These are phyloP conservation scores for Gossypium anomalum DNA, from an alignment of 345 rosid genomes.

Conservation along the genomic window DNA sequence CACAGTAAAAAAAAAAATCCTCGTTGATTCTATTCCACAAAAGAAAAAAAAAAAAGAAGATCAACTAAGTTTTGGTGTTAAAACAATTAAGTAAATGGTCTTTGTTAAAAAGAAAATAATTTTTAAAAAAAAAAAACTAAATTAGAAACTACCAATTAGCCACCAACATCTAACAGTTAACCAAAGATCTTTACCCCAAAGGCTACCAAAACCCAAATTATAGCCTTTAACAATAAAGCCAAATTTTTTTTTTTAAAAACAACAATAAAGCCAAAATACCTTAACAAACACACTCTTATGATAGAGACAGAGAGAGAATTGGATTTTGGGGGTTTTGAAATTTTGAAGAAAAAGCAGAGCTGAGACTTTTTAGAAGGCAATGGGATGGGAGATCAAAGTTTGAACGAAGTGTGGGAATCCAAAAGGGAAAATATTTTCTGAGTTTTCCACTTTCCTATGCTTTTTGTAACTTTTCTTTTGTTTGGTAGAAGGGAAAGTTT, in stretches of 20 bases:
- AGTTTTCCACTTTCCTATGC: slow-evolving; percentile 34
- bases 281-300: background rate
- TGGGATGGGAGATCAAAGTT: slow-evolving; percentile 21
- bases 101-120: background rate
- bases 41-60: background rate
- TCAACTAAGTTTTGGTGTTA: background rate
- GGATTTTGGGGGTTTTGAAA: slow-evolving; percentile 20
- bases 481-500: slow-evolving; percentile 62
- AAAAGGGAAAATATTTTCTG: slow-evolving; percentile 28
- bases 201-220: slow-evolving; percentile 34
- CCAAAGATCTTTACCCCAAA: slow-evolving; percentile 35
- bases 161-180: slow-evolving; percentile 21
- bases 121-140: background rate
- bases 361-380: background rate
- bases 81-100: background rate
- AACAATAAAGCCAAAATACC: slow-evolving; percentile 17
- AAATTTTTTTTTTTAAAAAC: too few species aligned
- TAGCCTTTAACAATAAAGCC: background rate
- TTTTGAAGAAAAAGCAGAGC: slow-evolving; percentile 16
- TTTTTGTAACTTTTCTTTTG: slow-evolving; percentile 29
- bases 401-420: slow-evolving; percentile 22
- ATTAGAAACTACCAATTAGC: slow-evolving; percentile 27
- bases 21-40: background rate
- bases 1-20: slow-evolving; percentile 8
- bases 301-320: slow-evolving; percentile 14